Evolutionary conservation across 2,329 filamentous ascomycete genomes (phyloP).

Genomic region (Cladorrhinum sp.): DNA sequence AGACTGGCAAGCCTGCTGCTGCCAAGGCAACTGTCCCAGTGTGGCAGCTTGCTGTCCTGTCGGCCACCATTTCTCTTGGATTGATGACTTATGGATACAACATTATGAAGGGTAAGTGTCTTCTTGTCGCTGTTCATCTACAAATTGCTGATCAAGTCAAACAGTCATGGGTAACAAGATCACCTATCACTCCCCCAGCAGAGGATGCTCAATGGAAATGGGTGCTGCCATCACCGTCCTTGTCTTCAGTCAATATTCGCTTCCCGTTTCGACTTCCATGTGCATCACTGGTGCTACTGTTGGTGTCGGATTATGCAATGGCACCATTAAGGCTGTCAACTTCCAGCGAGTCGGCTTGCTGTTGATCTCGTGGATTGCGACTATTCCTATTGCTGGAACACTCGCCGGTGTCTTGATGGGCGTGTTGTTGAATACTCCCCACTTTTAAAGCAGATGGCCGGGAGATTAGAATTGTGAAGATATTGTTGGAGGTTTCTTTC

Average conservation of each 20-base stretch:
- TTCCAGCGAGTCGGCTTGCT: slow-evolving; percentile 69
- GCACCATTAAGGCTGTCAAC: slow-evolving; percentile 69
- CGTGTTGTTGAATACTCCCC: slow-evolving; percentile 55
- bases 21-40: slow-evolving; percentile 65
- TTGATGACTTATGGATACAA: slow-evolving; percentile 77
- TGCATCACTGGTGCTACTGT: slow-evolving; percentile 79
- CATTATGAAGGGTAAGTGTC: slow-evolving; percentile 69
- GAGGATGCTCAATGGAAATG: slow-evolving; percentile 72
- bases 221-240: slow-evolving; percentile 74
- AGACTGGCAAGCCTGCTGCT: slow-evolving; percentile 56
- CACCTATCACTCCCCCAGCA: slow-evolving; percentile 61
- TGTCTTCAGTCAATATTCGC: slow-evolving; percentile 70
- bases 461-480: too few relatives aligned
- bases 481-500: too few relatives aligned
- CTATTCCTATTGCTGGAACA: slow-evolving; percentile 60
- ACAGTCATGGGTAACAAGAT: slow-evolving; percentile 78
- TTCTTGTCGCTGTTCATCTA: not conserved
- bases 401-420: slow-evolving; percentile 52
- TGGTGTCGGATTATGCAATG: slow-evolving; percentile 75
- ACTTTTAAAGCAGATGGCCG: too few relatives aligned
- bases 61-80: slow-evolving; percentile 61
- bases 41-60: slow-evolving; percentile 73
- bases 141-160: not conserved
- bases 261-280: slow-evolving; percentile 75
- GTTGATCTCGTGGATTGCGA: slow-evolving; percentile 64